Percentiles rank a stretch among this genome's conserved stretches.
phyloP scores from a whole-genome alignment of 2,329 filamentous ascomycete genomes.

The Fusarium sublunatum region DNA sequence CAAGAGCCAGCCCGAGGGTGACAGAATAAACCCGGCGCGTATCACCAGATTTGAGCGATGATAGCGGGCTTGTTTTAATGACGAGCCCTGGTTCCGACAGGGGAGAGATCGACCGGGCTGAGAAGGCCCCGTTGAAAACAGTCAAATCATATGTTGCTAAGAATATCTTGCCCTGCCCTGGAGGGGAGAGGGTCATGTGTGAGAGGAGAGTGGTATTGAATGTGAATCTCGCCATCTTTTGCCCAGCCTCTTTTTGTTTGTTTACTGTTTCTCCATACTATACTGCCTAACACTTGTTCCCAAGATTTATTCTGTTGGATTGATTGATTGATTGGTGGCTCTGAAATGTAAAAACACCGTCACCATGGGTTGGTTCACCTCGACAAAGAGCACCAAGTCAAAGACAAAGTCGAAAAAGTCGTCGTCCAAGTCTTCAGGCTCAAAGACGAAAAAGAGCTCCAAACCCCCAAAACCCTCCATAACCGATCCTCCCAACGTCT shows the following conservation, averaged over 20 bases:
- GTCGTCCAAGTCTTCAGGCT: not conserved
- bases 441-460: not conserved
- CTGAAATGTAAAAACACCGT: slow-evolving; percentile 1
- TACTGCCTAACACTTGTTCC: too few relatives aligned
- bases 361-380: slow-evolving; percentile 48
- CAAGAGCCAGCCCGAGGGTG: not conserved
- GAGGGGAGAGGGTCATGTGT: slow-evolving; percentile 22
- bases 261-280: slow-evolving; percentile 1
- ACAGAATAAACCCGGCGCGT: slow-evolving; percentile 11
- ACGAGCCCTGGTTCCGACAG: slow-evolving; percentile 11
- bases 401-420: slow-evolving; percentile 23
- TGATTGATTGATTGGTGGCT: not conserved
- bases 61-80: not conserved
- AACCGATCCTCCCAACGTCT: slow-evolving; percentile 38
- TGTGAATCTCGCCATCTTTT: slow-evolving; percentile 23
- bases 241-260: slow-evolving; percentile 10
- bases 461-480: slow-evolving; percentile 19
- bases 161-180: slow-evolving; percentile 33
- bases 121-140: slow-evolving; percentile 14
- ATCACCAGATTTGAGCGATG: accelerated
- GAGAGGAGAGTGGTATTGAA: slow-evolving; percentile 22
- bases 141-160: slow-evolving; percentile 33
- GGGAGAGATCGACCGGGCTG: slow-evolving; percentile 35
- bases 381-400: slow-evolving; percentile 26
- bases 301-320: too few relatives aligned